Evolutionary conservation across 306 rosid species (phyloP).

Genomic region (Ormosia semicastrata): DNA sequence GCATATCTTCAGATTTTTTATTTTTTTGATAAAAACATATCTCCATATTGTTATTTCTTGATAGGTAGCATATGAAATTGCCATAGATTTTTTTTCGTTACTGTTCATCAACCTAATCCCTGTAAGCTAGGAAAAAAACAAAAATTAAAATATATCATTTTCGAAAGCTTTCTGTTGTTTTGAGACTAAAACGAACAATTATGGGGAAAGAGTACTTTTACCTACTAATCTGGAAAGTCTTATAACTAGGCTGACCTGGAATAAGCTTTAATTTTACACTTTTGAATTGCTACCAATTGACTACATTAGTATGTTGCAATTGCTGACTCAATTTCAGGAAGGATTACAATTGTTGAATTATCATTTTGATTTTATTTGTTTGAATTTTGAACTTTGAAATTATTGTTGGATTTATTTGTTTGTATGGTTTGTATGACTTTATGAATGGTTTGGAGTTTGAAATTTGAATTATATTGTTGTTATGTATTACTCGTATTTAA

Average conservation of each 20-base stretch:
- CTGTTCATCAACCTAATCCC: not conserved
- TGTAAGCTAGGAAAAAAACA: not conserved
- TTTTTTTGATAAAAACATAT: not conserved
- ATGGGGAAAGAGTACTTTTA: not conserved
- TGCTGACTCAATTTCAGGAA: no score
- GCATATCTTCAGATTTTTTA: constrained; percentile 13
- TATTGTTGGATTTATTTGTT: no score
- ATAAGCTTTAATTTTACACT: not conserved
- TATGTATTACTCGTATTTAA: no score
- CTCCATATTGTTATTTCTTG: constrained; percentile 20
- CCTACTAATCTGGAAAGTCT: not conserved
- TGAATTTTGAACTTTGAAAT: no score
- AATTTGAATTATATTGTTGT: no score
- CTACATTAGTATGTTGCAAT: no score
- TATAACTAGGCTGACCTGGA: constrained; percentile 2
- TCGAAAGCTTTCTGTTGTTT: not conserved
- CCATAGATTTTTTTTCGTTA: not conserved
- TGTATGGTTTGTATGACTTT: no score
- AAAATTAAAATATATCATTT: not conserved
- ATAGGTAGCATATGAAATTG: constrained; percentile 1
- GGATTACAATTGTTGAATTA: no score
- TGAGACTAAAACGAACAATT: not conserved
- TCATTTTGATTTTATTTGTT: no score
- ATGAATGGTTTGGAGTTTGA: no score
- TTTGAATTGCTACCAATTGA: no score